These are phyloP conservation scores for Penicillium sp. DNA, from an alignment of 2,329 filamentous ascomycete species.

Conservation along the genomic window DNA sequence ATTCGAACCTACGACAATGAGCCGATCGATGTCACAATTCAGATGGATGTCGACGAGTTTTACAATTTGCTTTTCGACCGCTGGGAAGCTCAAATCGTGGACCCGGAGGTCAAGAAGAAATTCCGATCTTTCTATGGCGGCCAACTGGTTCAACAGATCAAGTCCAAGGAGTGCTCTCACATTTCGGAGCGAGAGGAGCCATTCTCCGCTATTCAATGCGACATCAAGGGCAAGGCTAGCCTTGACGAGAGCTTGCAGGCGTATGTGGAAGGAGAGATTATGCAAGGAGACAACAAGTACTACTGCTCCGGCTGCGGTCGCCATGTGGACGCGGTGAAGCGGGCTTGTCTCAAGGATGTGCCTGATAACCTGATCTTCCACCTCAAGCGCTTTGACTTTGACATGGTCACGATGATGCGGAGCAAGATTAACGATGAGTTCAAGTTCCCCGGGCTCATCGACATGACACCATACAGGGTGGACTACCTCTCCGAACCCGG, in stretches of 20 bases:
- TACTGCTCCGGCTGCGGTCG: conserved; percentile 88
- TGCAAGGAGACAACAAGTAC: conserved; percentile 99
- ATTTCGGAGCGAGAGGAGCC: conserved; percentile 88
- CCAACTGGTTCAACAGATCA: conserved; percentile 89
- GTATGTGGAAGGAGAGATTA: conserved; percentile 94
- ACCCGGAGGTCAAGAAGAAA: conserved; percentile 66
- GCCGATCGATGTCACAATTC: conserved; percentile 79
- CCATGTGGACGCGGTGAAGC: conserved; percentile 90
- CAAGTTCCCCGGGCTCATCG: conserved; percentile 77
- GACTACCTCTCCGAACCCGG: conserved; percentile 71
- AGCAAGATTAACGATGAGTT: conserved; percentile 97
- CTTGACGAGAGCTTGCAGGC: conserved; percentile 86
- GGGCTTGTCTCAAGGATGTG: conserved; percentile 88
- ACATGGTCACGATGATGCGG: conserved; percentile 67
- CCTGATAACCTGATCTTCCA: conserved; percentile 96
- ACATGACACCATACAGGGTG: conserved; percentile 90
- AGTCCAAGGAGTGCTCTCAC: conserved; percentile 90
- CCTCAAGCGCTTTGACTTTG: conserved; percentile 64
- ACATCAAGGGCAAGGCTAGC: conserved; percentile 86
- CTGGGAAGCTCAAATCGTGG: conserved; percentile 78
- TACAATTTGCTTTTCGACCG: conserved; percentile 92
- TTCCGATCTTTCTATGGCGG: conserved; percentile 89
- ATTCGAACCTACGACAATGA: conserved; percentile 83
- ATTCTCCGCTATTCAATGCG: conserved; percentile 93
- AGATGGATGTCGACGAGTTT: conserved; percentile 99